A percentile compares a stretch with the other conserved stretches of the same genome.
These are phyloP conservation scores for Colletotrichum musae DNA, from an alignment of 2,329 filamentous ascomycete genomes.

Conservation along the genomic window DNA sequence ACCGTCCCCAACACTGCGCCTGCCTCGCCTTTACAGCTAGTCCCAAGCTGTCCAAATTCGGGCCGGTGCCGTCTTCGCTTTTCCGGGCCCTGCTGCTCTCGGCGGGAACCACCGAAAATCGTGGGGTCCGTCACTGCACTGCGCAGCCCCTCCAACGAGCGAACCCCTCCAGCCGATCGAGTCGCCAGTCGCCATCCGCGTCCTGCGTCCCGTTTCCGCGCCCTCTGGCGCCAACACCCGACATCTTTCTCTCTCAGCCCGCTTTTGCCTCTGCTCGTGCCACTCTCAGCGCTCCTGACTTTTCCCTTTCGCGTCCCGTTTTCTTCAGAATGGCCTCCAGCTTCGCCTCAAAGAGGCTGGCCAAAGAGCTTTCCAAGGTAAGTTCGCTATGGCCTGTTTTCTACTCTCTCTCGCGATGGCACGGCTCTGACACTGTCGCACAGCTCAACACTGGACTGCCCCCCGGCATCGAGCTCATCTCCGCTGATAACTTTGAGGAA, in stretches of 20 bases:
- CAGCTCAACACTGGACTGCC: conserved; percentile 64
- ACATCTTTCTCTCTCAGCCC: not conserved
- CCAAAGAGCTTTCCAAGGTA: conserved; percentile 73
- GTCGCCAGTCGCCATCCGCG: conserved; percentile 13
- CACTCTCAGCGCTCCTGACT: conserved; percentile 4
- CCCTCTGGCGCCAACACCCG: conserved; percentile 1
- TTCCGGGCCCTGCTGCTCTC: conserved; percentile 28
- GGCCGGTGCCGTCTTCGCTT: conserved; percentile 12
- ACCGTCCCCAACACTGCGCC: too few relatives aligned
- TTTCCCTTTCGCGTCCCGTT: not conserved
- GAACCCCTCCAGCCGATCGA: conserved; percentile 28
- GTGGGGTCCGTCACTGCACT: conserved; percentile 36
- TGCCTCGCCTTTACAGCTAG: not conserved
- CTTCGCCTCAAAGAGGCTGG: conserved; percentile 69
- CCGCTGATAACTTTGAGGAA: conserved; percentile 86
- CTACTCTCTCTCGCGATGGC: not conserved
- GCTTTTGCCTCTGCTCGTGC: not conserved
- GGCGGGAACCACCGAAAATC: conserved; percentile 37
- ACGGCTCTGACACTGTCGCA: conserved; percentile 13
- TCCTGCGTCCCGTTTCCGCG: not conserved
- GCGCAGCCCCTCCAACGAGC: conserved; percentile 32
- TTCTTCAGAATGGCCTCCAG: conserved; percentile 55
- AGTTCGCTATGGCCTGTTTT: conserved; percentile 15
- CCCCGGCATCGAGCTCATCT: conserved; percentile 82
- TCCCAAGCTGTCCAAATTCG: conserved; percentile 9